Conservation (phyloP, 805 yeast species). For the Myxozyma monticola region DNA sequence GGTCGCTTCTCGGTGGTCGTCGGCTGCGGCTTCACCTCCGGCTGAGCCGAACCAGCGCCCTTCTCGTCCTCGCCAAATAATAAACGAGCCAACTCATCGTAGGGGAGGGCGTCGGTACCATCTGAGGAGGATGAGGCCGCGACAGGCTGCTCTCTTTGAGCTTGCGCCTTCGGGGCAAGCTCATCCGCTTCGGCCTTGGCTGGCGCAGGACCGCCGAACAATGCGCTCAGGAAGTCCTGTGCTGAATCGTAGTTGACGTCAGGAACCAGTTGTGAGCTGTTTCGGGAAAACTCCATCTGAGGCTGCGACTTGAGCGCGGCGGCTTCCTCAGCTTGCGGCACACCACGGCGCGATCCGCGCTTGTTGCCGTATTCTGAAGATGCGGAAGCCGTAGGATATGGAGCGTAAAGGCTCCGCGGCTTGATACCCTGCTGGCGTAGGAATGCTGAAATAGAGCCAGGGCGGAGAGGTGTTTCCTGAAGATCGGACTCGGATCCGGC, state of each 20-base stretch:
- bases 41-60: background rate
- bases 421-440: slow-evolving; percentile 22
- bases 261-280: slow-evolving; percentile 21
- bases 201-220: slow-evolving; percentile 18
- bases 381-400: background rate
- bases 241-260: slow-evolving; percentile 27
- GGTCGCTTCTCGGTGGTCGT: slow-evolving; percentile 12
- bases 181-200: background rate
- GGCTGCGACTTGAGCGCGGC: background rate
- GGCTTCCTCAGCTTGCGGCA: background rate
- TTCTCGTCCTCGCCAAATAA: slow-evolving; percentile 9
- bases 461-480: slow-evolving; percentile 22
- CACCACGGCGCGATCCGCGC: background rate
- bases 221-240: slow-evolving; percentile 20
- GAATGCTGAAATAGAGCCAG: slow-evolving; percentile 23
- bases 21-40: background rate
- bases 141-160: slow-evolving; percentile 1
- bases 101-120: background rate
- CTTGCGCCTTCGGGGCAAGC: background rate
- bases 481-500: slow-evolving; percentile 13
- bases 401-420: slow-evolving; percentile 14
- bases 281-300: background rate
- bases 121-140: background rate
- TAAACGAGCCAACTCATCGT: slow-evolving; percentile 11
- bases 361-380: background rate